Conservation (phyloP, 2,329 filamentous ascomycete genomes). For the Mycogone perniciosa region DNA sequence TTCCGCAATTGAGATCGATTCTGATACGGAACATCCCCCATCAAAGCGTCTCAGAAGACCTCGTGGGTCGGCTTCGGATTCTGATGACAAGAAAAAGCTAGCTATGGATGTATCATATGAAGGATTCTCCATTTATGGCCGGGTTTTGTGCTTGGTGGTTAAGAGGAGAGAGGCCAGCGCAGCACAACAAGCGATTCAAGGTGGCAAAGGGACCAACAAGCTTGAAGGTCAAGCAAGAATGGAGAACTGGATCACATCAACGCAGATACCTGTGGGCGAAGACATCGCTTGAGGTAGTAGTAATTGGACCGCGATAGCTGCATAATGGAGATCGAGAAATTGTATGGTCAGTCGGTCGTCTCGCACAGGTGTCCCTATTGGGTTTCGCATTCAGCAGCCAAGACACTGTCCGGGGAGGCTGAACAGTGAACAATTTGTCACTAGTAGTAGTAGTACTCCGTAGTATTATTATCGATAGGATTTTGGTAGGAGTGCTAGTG, state of each 20-base stretch:
- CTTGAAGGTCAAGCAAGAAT: conserved; percentile 61
- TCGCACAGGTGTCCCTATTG: not conserved
- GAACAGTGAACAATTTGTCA: too few species aligned
- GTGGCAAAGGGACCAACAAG: conserved; percentile 21
- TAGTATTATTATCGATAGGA: too few species aligned
- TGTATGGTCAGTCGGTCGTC: not conserved
- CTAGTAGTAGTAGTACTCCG: too few species aligned
- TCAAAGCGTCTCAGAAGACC: conserved; percentile 38
- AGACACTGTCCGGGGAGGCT: too few species aligned
- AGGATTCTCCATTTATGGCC: conserved; percentile 91
- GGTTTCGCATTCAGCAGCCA: not conserved
- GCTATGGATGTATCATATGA: conserved; percentile 83
- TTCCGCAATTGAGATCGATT: conserved; percentile 33
- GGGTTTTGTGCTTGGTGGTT: conserved; percentile 85
- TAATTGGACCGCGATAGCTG: too few species aligned
- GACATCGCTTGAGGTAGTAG: conserved; percentile 21
- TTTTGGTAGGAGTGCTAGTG: too few species aligned
- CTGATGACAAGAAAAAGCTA: conserved; percentile 84
- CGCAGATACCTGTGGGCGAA: conserved; percentile 52
- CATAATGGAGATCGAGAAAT: not conserved
- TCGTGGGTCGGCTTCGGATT: conserved; percentile 20
- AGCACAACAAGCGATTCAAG: conserved; percentile 26
- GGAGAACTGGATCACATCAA: conserved; percentile 80
- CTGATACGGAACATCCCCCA: conserved; percentile 36
- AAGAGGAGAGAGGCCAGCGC: conserved; percentile 59